A percentile compares a stretch with the other conserved stretches of the same genome.
These are phyloP conservation scores for Hirschioporus abietinus DNA, from an alignment of 768 basidiomycete genomes.

Conservation along the genomic window DNA sequence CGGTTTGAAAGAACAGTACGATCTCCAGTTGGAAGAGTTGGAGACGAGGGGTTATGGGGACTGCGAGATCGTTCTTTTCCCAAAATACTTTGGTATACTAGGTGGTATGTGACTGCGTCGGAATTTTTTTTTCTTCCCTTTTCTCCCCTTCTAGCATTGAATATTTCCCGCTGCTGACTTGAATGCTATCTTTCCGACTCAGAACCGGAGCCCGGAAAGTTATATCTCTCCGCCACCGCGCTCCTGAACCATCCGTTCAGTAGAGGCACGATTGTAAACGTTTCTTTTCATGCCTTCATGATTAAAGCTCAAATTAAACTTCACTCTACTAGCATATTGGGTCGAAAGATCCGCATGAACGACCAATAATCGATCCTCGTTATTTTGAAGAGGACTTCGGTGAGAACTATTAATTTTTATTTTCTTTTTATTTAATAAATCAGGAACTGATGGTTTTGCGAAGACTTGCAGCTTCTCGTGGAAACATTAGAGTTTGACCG, in stretches of 20 bases:
- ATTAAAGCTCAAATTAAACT: no score
- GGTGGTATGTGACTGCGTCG: background rate
- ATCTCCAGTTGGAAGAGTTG: conserved; percentile 30
- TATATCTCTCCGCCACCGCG: conserved; percentile 21
- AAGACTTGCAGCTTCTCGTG: conserved; percentile 12
- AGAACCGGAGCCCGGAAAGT: conserved; percentile 14
- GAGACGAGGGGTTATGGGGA: conserved; percentile 15
- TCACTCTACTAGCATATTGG: conserved; percentile 28
- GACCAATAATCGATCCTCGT: conserved; percentile 35
- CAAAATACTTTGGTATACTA: background rate
- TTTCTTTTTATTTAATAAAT: background rate
- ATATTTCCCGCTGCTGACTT: no score
- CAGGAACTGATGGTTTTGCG: background rate
- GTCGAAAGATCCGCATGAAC: conserved; percentile 27
- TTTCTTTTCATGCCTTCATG: background rate
- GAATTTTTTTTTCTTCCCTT: no score
- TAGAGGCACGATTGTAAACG: conserved; percentile 18
- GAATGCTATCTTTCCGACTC: background rate
- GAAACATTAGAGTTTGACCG: conserved; percentile 18
- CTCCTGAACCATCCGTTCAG: conserved; percentile 19
- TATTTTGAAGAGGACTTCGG: conserved; percentile 39
- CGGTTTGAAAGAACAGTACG: conserved; percentile 35
- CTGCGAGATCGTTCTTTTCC: background rate
- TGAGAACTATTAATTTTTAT: conserved; percentile 16
- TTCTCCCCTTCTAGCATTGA: no score